Evolutionary conservation across 768 basidiomycete genomes (phyloP), one percentile per base, ranked within the genome.

Genomic region (Cytidiella melzeri): DNA sequence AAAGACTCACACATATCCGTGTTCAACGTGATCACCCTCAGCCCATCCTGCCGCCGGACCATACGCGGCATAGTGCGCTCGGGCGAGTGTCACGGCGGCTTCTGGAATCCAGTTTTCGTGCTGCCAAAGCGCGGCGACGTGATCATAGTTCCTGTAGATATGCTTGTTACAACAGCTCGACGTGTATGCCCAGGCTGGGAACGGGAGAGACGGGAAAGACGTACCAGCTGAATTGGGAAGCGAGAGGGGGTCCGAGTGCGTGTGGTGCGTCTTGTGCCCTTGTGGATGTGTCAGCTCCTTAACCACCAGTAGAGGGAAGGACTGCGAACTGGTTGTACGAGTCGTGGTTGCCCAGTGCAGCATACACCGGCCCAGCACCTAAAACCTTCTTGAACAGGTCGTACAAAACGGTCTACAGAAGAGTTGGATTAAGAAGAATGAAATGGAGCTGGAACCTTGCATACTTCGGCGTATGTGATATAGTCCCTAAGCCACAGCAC

Each of bases 341-440:
- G 60, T 90, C 87, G 57, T 90, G 87, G 61, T 90, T 90, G 7
- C 87, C 87, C 7, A 89, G 67, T 0, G 82, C 77, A 24, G 83
- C 79, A 55, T 88, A 90, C 2, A 88, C 75, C n/a, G 87, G 84
- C 0, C 84, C 83, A 12, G 75, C 70, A 13, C 79, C 79, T 25
- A 88, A 71, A 56, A 72, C 71, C 13, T 69, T 69, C 63, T 76
- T 83, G 65, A 87, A 75, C 28, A 89, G 70, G 53, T 81, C 83
- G 58, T 77, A 89, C 19, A 87, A 50, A 1, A 84, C 66, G 1
- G 81, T 74, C 83, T 86, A 52, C 40, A 30, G 57, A 19, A 53
- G 36, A 27, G 44, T 5, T 24, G 19, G 25, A 4, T 7, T 30
- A 36, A 36, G 34, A 36, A 36, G 34, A 36, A 36, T 36, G 6